Evolutionary conservation across 179 eudicot species (phyloP).

Genomic region (Actinidia polygama): DNA sequence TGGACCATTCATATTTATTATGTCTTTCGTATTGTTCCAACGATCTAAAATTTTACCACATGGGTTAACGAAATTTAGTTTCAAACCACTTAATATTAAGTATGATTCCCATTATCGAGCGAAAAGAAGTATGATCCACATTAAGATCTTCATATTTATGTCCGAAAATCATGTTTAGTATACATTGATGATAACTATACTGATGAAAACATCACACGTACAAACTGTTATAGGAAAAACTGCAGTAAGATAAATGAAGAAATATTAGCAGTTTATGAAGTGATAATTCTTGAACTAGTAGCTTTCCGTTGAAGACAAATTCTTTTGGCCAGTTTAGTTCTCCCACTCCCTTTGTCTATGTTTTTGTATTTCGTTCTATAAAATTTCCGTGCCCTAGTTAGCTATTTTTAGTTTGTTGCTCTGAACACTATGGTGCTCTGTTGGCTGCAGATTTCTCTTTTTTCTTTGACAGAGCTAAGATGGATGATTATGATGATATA

Average conservation of each 20-base stretch:
- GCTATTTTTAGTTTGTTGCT: conserved; percentile 4
- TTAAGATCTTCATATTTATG: neutral
- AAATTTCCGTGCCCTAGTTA: neutral
- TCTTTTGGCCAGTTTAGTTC: neutral
- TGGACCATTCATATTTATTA: neutral
- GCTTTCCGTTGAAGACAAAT: neutral
- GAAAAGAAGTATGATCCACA: no score
- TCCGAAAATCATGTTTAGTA: neutral
- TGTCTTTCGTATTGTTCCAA: neutral
- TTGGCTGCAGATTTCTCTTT: conserved; percentile 70
- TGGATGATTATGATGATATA: conserved; percentile 94
- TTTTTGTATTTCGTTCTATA: neutral
- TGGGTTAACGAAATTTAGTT: no score
- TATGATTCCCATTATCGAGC: neutral
- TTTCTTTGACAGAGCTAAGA: conserved; percentile 76
- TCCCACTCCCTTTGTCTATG: neutral
- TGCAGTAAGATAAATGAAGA: neutral
- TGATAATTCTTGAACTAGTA: no score
- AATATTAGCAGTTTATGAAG: neutral
- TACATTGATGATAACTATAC: neutral
- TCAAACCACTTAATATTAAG: neutral
- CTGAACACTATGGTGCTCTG: conserved; percentile 8
- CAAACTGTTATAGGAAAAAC: neutral
- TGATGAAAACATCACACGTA: neutral
- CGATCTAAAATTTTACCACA: neutral